These are phyloP conservation scores for Ogataea polymorpha DNA, from an alignment of 805 yeast genomes.

Conservation along the genomic window DNA sequence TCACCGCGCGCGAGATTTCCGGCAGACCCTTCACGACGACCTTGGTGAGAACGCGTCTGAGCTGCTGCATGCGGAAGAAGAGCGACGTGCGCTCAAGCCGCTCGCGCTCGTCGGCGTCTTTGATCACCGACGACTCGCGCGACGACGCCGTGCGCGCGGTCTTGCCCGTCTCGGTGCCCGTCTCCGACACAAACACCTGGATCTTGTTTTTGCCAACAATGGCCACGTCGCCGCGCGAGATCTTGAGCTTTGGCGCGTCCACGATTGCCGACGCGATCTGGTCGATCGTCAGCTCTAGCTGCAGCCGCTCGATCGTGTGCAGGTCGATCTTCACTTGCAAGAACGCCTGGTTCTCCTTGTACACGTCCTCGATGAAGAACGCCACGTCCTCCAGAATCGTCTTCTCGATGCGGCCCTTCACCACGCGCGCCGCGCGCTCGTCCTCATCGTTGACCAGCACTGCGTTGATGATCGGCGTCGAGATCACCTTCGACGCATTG, in stretches of 20 bases:
- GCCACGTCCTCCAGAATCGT: conserved; percentile 85
- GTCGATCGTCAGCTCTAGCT: conserved; percentile 81
- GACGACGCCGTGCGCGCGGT: conserved; percentile 41
- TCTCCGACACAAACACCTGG: conserved; percentile 58
- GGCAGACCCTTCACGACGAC: conserved; percentile 93
- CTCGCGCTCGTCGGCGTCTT: conserved; percentile 38
- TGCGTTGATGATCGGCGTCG: conserved; percentile 96
- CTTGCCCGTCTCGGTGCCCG: conserved; percentile 36
- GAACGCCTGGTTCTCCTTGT: conserved; percentile 72
- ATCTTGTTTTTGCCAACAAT: conserved; percentile 63
- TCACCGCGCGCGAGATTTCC: conserved; percentile 92
- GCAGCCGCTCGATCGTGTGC: conserved; percentile 81
- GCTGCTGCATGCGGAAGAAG: conserved; percentile 84
- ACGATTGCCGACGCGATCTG: conserved; percentile 82
- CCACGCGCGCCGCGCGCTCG: conserved; percentile 98
- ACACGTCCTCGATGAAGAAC: conserved; percentile 89
- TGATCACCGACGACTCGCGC: conserved; percentile 26
- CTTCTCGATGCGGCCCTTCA: conserved; percentile 95
- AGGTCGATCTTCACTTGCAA: conserved; percentile 79
- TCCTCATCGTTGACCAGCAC: conserved; percentile 88
- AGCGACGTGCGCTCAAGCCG: conserved; percentile 45
- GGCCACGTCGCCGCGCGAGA: conserved; percentile 66
- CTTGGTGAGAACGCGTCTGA: conserved; percentile 79
- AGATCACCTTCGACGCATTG: conserved; percentile 91
- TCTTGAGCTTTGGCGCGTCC: conserved; percentile 85